Percentiles rank a stretch among this genome's conserved stretches.
Evolutionary conservation across 371 early-diverging fungal species (phyloP).

Genomic region (Entomophthora muscae): DNA sequence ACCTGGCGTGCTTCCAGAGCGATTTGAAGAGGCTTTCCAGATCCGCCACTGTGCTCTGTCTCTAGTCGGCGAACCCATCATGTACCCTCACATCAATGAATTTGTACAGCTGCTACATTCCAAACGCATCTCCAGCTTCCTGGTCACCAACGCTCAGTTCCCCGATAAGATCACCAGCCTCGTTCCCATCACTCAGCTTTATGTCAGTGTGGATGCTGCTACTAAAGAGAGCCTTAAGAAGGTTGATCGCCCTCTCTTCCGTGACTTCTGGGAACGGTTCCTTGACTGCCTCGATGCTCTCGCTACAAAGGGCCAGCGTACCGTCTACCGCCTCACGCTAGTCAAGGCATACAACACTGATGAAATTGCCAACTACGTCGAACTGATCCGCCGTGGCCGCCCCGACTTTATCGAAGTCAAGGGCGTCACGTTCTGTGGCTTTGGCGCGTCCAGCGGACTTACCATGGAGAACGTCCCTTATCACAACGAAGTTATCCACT

Average conservation of each 20-base stretch:
- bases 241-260: slow-evolving; percentile 61
- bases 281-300: slow-evolving; percentile 43
- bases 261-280: slow-evolving; percentile 72
- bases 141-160: slow-evolving; percentile 73
- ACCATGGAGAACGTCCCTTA: slow-evolving; percentile 62
- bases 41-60: slow-evolving; percentile 57
- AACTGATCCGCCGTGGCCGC: slow-evolving; percentile 45
- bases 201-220: slow-evolving; percentile 61
- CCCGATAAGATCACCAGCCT: slow-evolving; percentile 45
- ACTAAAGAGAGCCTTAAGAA: slow-evolving; percentile 60
- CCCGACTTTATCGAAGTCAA: slow-evolving; percentile 70
- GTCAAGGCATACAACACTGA: slow-evolving; percentile 64
- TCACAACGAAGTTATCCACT: slow-evolving; percentile 57
- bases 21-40: slow-evolving; percentile 50
- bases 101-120: slow-evolving; percentile 49
- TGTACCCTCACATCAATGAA: slow-evolving; percentile 71
- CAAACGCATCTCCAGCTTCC: slow-evolving; percentile 49
- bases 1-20: slow-evolving; percentile 54
- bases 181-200: slow-evolving; percentile 60
- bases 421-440: slow-evolving; percentile 53
- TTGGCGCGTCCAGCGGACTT: slow-evolving; percentile 42
- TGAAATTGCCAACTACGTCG: slow-evolving; percentile 48
- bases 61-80: slow-evolving; percentile 60
- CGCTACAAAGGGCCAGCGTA: slow-evolving; percentile 44
- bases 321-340: slow-evolving; percentile 59